phyloP scores from a whole-genome alignment of 1,284 basidiomycete species.

The Trametes pubescens region DNA sequence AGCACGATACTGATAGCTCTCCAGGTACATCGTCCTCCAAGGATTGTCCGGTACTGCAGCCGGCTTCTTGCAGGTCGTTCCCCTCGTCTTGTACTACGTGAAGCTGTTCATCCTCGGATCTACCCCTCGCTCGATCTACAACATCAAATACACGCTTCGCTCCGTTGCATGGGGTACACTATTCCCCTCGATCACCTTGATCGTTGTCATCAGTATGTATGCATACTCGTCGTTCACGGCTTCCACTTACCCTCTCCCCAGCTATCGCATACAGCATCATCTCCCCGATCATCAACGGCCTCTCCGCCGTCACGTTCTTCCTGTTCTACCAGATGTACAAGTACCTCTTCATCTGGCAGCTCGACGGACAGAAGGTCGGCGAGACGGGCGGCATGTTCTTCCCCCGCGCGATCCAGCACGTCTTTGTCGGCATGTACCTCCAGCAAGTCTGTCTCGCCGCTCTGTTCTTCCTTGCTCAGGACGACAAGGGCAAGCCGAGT shows the following conservation, averaged over 20 bases:
- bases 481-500: slow-evolving; percentile 58
- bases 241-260: slow-evolving; percentile 37
- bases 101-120: slow-evolving; percentile 86
- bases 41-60: slow-evolving; percentile 80
- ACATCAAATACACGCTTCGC: slow-evolving; percentile 76
- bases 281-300: slow-evolving; percentile 93
- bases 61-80: slow-evolving; percentile 82
- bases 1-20: slow-evolving; percentile 5
- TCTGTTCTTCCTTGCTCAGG: slow-evolving; percentile 86
- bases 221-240: neutral
- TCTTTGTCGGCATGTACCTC: slow-evolving; percentile 94
- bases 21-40: slow-evolving; percentile 71
- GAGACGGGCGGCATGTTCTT: slow-evolving; percentile 98
- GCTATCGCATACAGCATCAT: slow-evolving; percentile 89
- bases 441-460: slow-evolving; percentile 84
- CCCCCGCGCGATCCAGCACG: slow-evolving; percentile 91
- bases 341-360: slow-evolving; percentile 86
- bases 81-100: slow-evolving; percentile 85
- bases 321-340: slow-evolving; percentile 89
- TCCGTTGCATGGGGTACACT: slow-evolving; percentile 86
- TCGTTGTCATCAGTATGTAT: slow-evolving; percentile 79
- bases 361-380: slow-evolving; percentile 73
- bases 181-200: slow-evolving; percentile 80
- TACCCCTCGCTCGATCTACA: slow-evolving; percentile 88
- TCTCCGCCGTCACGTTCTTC: slow-evolving; percentile 86